Conservation (phyloP, 1,139 yeast species). For the Saccharomyces hybrid region DNA sequence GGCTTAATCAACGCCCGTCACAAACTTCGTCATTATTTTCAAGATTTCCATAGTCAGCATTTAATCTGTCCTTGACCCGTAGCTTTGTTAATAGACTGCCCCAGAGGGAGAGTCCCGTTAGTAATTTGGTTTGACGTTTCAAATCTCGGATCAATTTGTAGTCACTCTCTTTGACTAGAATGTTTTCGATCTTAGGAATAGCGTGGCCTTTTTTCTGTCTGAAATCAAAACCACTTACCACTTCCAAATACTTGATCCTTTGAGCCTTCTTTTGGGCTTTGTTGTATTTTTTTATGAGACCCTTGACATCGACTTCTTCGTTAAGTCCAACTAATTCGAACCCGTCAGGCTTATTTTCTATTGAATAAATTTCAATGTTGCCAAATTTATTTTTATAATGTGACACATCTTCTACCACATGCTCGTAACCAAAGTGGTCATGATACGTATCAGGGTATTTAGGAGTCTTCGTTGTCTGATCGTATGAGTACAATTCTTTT, state of each 20-base stretch:
- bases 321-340: slow-evolving; percentile 10
- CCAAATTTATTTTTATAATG: slow-evolving; percentile 19
- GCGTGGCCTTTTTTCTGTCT: slow-evolving; percentile 23
- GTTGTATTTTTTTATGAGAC: slow-evolving; percentile 11
- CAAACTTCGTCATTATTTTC: slow-evolving; percentile 1
- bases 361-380: slow-evolving; percentile 19
- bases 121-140: slow-evolving; percentile 7
- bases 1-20: not conserved
- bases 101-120: slow-evolving; percentile 12
- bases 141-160: slow-evolving; percentile 7
- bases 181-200: slow-evolving; percentile 16
- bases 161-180: slow-evolving; percentile 15
- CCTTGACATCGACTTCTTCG: slow-evolving; percentile 3
- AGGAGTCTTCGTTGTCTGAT: slow-evolving; percentile 20
- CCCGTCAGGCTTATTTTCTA: slow-evolving; percentile 17
- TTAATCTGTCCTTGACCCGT: slow-evolving; percentile 10
- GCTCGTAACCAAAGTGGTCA: slow-evolving; percentile 6
- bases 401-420: slow-evolving; percentile 12
- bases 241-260: slow-evolving; percentile 16
- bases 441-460: slow-evolving; percentile 10
- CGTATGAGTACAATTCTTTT: slow-evolving; percentile 17
- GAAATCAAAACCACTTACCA: slow-evolving; percentile 26
- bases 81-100: slow-evolving; percentile 11
- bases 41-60: slow-evolving; percentile 10
- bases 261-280: slow-evolving; percentile 2